These are phyloP conservation scores for Saccharomycopsis hybrid DNA, from an alignment of 1,139 yeast species.

Conservation along the genomic window DNA sequence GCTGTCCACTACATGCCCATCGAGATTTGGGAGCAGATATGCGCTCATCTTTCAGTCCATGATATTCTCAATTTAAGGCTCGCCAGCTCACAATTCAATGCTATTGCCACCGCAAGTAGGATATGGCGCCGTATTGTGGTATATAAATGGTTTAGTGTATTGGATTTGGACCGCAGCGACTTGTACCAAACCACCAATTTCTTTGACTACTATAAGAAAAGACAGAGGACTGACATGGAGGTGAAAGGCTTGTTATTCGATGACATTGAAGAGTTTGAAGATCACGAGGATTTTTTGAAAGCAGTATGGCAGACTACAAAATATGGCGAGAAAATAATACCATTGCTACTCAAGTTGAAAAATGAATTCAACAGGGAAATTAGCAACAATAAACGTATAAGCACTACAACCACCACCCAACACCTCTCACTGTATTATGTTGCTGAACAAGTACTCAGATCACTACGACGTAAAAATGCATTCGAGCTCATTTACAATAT, in stretches of 20 bases:
- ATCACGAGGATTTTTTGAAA: too few species aligned
- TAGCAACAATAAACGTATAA: too few species aligned
- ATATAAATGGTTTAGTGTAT: neutral
- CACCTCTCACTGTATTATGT: neutral
- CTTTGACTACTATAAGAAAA: neutral
- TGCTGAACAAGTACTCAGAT: neutral
- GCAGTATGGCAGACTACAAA: neutral
- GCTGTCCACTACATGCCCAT: neutral
- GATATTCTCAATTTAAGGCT: neutral
- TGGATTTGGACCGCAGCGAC: neutral
- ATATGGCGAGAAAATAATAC: conserved; percentile 1
- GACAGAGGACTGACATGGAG: neutral
- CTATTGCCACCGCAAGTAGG: neutral
- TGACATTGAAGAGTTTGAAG: neutral
- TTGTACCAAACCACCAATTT: neutral
- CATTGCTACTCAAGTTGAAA: neutral
- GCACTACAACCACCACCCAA: neutral
- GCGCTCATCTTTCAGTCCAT: neutral
- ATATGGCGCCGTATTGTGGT: conserved; percentile 1
- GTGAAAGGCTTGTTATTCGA: neutral
- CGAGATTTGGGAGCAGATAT: conserved; percentile 9
- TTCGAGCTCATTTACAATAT: conserved; percentile 1
- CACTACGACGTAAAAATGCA: conserved; percentile 2
- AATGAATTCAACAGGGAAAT: too few species aligned
- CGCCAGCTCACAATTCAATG: neutral